Conservation (phyloP, 106 monocot genomes). For the Alisma plantagoaquatica region DNA sequence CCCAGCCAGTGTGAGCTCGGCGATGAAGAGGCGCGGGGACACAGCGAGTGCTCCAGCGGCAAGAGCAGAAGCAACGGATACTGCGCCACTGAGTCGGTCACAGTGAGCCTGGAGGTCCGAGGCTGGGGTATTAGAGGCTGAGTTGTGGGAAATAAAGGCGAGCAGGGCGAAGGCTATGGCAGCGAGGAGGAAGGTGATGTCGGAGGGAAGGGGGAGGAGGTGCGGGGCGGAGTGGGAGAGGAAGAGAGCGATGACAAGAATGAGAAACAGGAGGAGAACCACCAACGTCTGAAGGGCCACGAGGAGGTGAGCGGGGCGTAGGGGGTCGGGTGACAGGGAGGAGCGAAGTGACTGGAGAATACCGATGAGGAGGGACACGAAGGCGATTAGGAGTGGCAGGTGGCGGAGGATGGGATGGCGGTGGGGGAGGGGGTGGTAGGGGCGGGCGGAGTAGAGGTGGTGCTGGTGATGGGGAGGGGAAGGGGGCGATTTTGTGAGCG, state of each 20-base stretch:
- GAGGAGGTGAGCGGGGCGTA: slow-evolving; percentile 15
- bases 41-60: slow-evolving; percentile 27
- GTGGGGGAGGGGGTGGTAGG: slow-evolving; percentile 25
- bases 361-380: slow-evolving; percentile 14
- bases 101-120: slow-evolving; percentile 46
- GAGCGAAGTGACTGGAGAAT: slow-evolving; percentile 8
- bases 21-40: slow-evolving; percentile 34
- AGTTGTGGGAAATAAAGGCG: slow-evolving; percentile 24
- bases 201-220: slow-evolving; percentile 21
- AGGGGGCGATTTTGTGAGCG: slow-evolving; percentile 22
- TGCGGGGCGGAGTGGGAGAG: not conserved
- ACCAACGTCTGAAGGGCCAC: not conserved
- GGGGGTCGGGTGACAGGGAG: slow-evolving; percentile 8
- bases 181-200: slow-evolving; percentile 30
- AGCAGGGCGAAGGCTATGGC: slow-evolving; percentile 13
- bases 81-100: slow-evolving; percentile 14
- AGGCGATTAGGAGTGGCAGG: slow-evolving; percentile 19
- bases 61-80: slow-evolving; percentile 27
- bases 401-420: slow-evolving; percentile 3
- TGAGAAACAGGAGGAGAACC: slow-evolving; percentile 14
- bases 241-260: slow-evolving; percentile 15
- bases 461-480: slow-evolving; percentile 4
- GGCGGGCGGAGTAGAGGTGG: slow-evolving; percentile 15
- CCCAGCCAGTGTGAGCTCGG: slow-evolving; percentile 48
- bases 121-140: slow-evolving; percentile 13